phyloP scores from a whole-genome alignment of 2,329 filamentous ascomycete species.

The Pseudofabraea citricarpa region DNA sequence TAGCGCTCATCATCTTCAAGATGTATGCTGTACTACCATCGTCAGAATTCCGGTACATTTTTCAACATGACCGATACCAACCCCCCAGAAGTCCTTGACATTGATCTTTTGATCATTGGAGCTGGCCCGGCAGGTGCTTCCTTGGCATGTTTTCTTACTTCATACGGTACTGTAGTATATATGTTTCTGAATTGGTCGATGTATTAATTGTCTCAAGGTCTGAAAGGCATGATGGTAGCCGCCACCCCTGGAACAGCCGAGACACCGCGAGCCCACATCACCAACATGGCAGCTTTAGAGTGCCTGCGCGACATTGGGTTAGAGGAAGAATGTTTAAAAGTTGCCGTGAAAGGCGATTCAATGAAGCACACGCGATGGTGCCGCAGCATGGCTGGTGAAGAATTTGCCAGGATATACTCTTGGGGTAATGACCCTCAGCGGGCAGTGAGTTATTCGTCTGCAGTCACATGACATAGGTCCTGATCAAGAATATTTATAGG shows the following conservation, averaged over 20 bases:
- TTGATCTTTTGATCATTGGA: conserved; percentile 44
- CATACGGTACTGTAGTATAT: too few species aligned
- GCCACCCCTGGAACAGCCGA: conserved; percentile 44
- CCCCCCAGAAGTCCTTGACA: conserved; percentile 21
- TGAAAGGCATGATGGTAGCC: conserved; percentile 49
- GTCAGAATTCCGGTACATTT: background rate
- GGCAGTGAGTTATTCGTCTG: conserved; percentile 27
- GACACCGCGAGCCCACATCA: conserved; percentile 56
- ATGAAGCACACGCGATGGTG: conserved; percentile 50
- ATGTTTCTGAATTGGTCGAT: too few species aligned
- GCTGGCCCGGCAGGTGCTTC: conserved; percentile 50
- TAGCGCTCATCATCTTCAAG: too few species aligned
- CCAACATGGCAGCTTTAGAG: conserved; percentile 52
- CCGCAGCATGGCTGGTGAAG: conserved; percentile 45
- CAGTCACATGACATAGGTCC: background rate
- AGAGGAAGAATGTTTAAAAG: conserved; percentile 33
- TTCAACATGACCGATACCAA: background rate
- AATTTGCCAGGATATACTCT: conserved; percentile 44
- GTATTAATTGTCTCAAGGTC: too few species aligned
- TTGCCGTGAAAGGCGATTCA: conserved; percentile 32
- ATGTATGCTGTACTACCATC: background rate
- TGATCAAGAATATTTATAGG: conserved; percentile 21
- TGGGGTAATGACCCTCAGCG: conserved; percentile 44
- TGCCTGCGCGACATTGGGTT: conserved; percentile 48
- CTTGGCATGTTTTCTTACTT: conserved; percentile 47